Percentiles rank a stretch among this genome's conserved stretches.
Conservation (phyloP, 2,329 filamentous ascomycete species). For the Penicillium sp. region DNA sequence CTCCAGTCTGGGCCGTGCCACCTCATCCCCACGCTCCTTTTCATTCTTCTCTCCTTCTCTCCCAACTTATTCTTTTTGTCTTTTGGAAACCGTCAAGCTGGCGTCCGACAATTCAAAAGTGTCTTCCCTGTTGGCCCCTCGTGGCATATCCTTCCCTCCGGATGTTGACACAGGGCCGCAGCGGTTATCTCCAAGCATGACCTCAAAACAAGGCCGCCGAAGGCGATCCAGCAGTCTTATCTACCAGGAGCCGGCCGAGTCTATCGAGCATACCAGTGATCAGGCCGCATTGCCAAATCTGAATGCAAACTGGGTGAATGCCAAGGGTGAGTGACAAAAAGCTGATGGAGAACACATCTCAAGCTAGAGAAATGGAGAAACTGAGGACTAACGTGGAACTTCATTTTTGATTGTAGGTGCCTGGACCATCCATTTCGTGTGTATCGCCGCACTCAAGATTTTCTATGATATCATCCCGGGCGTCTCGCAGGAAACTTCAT, state of each 20-base stretch:
- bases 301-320: constrained; percentile 98
- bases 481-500: constrained; percentile 95
- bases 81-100: constrained; percentile 17
- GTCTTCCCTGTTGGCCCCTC: constrained; percentile 87
- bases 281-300: constrained; percentile 91
- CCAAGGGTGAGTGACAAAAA: constrained; percentile 70
- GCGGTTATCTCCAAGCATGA: constrained; percentile 58
- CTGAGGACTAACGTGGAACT: constrained; percentile 3
- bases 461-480: constrained; percentile 95
- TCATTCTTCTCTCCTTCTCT: constrained; percentile 18
- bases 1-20: constrained; percentile 23
- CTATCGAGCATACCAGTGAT: constrained; percentile 95
- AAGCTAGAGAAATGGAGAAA: constrained; percentile 1
- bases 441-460: constrained; percentile 90
- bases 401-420: constrained; percentile 61
- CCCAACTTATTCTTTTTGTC: constrained; percentile 14
- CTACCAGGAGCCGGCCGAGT: constrained; percentile 95
- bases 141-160: constrained; percentile 88
- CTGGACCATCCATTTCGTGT: constrained; percentile 94
- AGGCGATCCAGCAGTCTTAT: constrained; percentile 97
- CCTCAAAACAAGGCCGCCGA: constrained; percentile 69
- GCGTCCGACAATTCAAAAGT: constrained; percentile 72
- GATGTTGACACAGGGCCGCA: constrained; percentile 65
- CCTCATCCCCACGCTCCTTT: constrained; percentile 30
- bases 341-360: constrained; percentile 2